Evolutionary conservation across 192 early-diverging fungal genomes (phyloP).

Genomic region (Entomortierella beljakovae): DNA sequence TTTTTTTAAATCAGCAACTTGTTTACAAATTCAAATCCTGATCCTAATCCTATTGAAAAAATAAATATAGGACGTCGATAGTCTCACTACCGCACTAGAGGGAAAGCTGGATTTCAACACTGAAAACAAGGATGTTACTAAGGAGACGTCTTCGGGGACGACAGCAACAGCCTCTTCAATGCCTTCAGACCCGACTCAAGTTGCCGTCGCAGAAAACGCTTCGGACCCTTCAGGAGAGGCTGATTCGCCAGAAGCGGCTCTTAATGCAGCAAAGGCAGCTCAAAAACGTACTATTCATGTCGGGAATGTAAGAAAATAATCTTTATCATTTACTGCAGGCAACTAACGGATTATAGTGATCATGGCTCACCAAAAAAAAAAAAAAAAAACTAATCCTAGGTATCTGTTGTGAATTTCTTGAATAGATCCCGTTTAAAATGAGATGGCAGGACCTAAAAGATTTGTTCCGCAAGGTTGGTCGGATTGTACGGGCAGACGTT

Average conservation of each 20-base stretch:
- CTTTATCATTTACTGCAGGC: background rate
- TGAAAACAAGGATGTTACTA: background rate
- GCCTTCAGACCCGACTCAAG: background rate
- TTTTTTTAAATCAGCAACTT: background rate
- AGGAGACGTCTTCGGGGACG: background rate
- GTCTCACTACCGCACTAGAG: conserved; percentile 5
- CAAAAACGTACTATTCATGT: conserved; percentile 69
- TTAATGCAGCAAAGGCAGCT: background rate
- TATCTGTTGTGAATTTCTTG: too few relatives aligned
- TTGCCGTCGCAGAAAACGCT: background rate
- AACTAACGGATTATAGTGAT: too few relatives aligned
- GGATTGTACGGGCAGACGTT: conserved; percentile 75
- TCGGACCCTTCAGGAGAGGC: background rate
- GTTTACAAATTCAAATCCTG: background rate
- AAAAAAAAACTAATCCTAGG: too few relatives aligned
- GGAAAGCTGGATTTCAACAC: conserved; percentile 2
- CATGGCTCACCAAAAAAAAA: too few relatives aligned
- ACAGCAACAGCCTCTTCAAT: background rate
- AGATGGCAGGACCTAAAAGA: conserved; percentile 82
- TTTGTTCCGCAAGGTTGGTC: conserved; percentile 76
- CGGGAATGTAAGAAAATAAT: conserved; percentile 68
- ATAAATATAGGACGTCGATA: background rate
- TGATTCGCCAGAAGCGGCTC: background rate
- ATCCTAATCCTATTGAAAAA: background rate
- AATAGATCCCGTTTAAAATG: conserved; percentile 79